Conservation (phyloP, 371 early-diverging fungal species). For the Dichotomocladium elegans region DNA sequence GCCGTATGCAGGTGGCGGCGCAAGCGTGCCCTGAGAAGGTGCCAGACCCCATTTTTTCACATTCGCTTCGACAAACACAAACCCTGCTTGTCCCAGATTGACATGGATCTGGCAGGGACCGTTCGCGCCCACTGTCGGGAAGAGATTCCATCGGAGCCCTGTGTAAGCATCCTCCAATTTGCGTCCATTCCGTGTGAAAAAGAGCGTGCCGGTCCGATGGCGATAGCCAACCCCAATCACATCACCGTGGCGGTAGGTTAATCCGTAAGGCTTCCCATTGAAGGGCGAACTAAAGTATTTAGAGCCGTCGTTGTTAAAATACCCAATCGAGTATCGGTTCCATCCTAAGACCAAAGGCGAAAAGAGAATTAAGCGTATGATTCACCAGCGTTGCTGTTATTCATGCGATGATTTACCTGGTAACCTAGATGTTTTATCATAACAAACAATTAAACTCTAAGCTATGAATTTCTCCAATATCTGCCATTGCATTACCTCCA, state of each 20-base stretch:
- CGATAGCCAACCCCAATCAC: constrained; percentile 78
- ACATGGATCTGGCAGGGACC: constrained; percentile 64
- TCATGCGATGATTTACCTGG: too few species aligned
- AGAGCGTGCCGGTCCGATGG: constrained; percentile 69
- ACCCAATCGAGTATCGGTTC: constrained; percentile 73
- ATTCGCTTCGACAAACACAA: constrained; percentile 75
- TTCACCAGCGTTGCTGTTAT: too few species aligned
- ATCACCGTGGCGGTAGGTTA: constrained; percentile 63
- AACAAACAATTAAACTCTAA: background rate
- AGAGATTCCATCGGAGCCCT: constrained; percentile 53
- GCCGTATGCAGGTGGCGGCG: constrained; percentile 66
- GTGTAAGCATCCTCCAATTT: constrained; percentile 56
- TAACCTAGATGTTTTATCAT: background rate
- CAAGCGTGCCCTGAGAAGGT: constrained; percentile 63
- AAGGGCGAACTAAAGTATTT: constrained; percentile 69
- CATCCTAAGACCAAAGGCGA: constrained; percentile 36
- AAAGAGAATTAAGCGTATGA: too few species aligned
- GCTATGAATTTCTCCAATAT: background rate
- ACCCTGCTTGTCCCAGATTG: constrained; percentile 58
- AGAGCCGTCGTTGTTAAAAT: constrained; percentile 60
- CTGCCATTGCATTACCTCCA: constrained; percentile 43
- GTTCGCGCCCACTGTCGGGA: constrained; percentile 62
- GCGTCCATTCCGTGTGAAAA: constrained; percentile 80
- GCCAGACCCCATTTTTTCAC: constrained; percentile 84
- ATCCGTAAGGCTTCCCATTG: constrained; percentile 55